A percentile compares a stretch with the other conserved stretches of the same genome.
Evolutionary conservation across 192 early-diverging fungal species (phyloP).

Genomic region (Podila horticola): DNA sequence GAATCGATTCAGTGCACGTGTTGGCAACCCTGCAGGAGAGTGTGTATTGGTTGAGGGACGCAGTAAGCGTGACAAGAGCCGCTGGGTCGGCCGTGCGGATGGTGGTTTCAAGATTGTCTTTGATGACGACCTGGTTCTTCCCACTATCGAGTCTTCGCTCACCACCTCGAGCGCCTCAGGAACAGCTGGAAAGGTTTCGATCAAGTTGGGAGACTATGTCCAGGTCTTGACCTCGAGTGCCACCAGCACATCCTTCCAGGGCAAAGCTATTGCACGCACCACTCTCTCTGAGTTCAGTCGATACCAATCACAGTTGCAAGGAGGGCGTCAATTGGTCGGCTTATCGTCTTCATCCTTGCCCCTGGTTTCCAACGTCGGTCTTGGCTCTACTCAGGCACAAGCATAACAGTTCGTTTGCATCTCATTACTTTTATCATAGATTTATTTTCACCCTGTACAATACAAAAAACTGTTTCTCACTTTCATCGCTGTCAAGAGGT

Average conservation of each 20-base stretch:
- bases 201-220: constrained; percentile 52
- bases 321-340: neutral
- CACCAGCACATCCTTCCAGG: constrained; percentile 51
- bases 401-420: too few species aligned
- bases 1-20: constrained; percentile 36
- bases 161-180: neutral
- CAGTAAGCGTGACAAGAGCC: constrained; percentile 49
- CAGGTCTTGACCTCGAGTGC: constrained; percentile 43
- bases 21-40: constrained; percentile 40
- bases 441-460: too few species aligned
- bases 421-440: too few species aligned
- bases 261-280: constrained; percentile 50
- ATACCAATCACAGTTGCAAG: constrained; percentile 16
- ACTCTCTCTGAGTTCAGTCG: constrained; percentile 33
- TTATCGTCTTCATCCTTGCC: neutral
- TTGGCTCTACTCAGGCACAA: too few species aligned
- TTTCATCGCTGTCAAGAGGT: too few species aligned
- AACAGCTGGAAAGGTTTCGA: constrained; percentile 19
- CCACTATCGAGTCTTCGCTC: constrained; percentile 27
- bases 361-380: too few species aligned
- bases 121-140: constrained; percentile 35
- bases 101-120: constrained; percentile 76
- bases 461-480: too few species aligned
- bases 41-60: constrained; percentile 49
- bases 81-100: constrained; percentile 69